Evolutionary conservation across 2,329 filamentous ascomycete genomes (phyloP).

Genomic region (Penicillium sp.): DNA sequence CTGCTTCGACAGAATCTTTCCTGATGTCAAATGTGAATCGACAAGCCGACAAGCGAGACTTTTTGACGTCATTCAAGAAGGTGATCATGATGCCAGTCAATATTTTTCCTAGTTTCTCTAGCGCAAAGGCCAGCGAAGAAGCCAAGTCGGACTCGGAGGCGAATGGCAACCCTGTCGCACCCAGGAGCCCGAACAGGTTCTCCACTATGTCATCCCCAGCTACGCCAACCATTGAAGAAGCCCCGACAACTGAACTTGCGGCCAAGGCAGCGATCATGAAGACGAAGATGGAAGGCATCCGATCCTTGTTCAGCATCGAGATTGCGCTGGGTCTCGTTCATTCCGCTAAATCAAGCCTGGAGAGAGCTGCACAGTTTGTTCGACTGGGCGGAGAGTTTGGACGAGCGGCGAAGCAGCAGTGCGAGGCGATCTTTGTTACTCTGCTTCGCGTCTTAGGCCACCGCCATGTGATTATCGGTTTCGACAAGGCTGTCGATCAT

Average conservation of each 20-base stretch:
- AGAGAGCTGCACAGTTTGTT: conserved; percentile 78
- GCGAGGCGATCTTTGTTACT: conserved; percentile 79
- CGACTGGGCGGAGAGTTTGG: conserved; percentile 73
- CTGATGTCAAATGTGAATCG: conserved; percentile 94
- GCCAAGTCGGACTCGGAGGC: conserved; percentile 25
- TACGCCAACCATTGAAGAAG: conserved; percentile 52
- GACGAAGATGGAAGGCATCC: conserved; percentile 87
- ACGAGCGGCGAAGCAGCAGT: conserved; percentile 80
- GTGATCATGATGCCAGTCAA: conserved; percentile 99
- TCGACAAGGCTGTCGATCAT: conserved; percentile 87
- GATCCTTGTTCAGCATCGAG: conserved; percentile 92
- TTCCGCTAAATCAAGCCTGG: conserved; percentile 78
- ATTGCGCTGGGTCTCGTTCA: conserved; percentile 87
- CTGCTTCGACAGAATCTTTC: conserved; percentile 84
- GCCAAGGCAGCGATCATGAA: conserved; percentile 99
- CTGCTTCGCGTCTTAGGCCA: conserved; percentile 79
- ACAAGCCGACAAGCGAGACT: conserved; percentile 93
- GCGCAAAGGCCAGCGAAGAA: conserved; percentile 52
- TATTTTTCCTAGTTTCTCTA: conserved; percentile 67
- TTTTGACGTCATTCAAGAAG: conserved; percentile 93
- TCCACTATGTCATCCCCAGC: conserved; percentile 36
- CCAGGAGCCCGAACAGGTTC: conserved; percentile 35
- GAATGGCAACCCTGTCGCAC: conserved; percentile 15
- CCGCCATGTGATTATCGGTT: conserved; percentile 84
- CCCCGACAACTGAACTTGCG: conserved; percentile 83